Conservation (phyloP, 2,329 filamentous ascomycete species). For the Fusarium camptoceras region DNA sequence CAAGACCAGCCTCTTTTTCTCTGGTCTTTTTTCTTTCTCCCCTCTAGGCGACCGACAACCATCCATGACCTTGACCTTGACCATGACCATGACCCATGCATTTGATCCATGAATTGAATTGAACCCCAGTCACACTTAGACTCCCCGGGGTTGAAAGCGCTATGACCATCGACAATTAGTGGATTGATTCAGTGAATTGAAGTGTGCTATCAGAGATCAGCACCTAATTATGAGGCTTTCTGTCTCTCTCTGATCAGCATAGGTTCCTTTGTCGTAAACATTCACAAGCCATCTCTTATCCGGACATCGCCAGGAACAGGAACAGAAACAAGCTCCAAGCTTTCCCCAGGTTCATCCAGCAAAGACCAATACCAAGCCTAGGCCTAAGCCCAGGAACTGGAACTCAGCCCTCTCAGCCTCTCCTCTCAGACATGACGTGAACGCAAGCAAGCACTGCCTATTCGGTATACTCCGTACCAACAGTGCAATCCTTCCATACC, state of each 20-base stretch:
- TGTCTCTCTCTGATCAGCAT: neutral
- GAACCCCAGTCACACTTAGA: slow-evolving; percentile 20
- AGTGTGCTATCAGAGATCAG: neutral
- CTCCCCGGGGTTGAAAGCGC: slow-evolving; percentile 35
- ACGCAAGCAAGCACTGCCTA: slow-evolving; percentile 33
- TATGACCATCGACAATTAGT: slow-evolving; percentile 33
- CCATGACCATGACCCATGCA: neutral
- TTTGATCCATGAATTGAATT: neutral
- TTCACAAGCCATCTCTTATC: neutral
- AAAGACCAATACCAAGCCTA: neutral
- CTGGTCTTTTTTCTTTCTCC: neutral
- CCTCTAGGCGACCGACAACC: neutral
- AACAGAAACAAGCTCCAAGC: neutral
- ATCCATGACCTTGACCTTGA: neutral
- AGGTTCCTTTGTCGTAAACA: neutral
- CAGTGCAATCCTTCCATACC: neutral
- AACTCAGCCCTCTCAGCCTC: slow-evolving; percentile 28
- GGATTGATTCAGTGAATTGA: neutral
- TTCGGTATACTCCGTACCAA: slow-evolving; percentile 22
- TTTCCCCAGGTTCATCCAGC: neutral
- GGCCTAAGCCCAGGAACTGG: slow-evolving; percentile 27
- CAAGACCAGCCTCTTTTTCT: slow-evolving; percentile 10
- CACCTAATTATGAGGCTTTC: no score
- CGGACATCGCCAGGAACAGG: slow-evolving; percentile 32
- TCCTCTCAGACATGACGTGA: slow-evolving; percentile 51